Percentiles rank a stretch among this genome's conserved stretches.
Conservation (phyloP, 2,329 filamentous ascomycete genomes). For the Penicillium sp. region DNA sequence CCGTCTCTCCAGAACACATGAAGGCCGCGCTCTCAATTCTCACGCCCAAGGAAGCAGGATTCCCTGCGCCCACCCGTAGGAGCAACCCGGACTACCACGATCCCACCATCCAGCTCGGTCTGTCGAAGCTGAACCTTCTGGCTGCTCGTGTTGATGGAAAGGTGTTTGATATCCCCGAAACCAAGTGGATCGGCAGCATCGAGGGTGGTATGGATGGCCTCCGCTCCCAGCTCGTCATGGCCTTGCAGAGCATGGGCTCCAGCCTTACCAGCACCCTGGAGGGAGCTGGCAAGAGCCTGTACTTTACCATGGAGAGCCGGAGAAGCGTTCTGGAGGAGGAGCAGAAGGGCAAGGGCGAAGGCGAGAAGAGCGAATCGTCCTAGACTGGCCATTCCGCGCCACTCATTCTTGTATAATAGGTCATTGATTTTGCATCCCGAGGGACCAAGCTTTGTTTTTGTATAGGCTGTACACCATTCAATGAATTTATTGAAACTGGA, state of each 20-base stretch:
- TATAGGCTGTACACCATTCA: constrained; percentile 19
- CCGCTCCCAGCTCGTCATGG: constrained; percentile 70
- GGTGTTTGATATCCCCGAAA: constrained; percentile 70
- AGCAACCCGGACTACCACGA: constrained; percentile 79
- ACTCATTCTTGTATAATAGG: constrained; percentile 35
- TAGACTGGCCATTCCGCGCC: constrained; percentile 14
- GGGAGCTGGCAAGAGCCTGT: constrained; percentile 72
- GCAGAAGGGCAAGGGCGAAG: constrained; percentile 34
- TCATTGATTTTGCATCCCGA: constrained; percentile 21
- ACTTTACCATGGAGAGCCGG: constrained; percentile 80
- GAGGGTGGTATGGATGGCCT: constrained; percentile 75
- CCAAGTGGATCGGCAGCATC: constrained; percentile 69
- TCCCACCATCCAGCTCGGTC: constrained; percentile 66
- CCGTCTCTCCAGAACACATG: constrained; percentile 76
- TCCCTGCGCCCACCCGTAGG: constrained; percentile 71
- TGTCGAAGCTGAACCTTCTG: constrained; percentile 81
- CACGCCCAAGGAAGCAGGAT: constrained; percentile 63
- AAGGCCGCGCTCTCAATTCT: constrained; percentile 75
- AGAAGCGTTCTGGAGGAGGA: constrained; percentile 76
- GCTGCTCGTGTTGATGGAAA: constrained; percentile 82
- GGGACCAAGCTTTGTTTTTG: constrained; percentile 15
- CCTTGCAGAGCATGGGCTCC: constrained; percentile 75
- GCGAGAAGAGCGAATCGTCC: constrained; percentile 33
- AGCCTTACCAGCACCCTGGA: constrained; percentile 74
- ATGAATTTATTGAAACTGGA: constrained; percentile 9